Percentiles rank a stretch among this genome's conserved stretches.
These are phyloP conservation scores for Dichomitus squalens DNA, from an alignment of 1,284 basidiomycete species.

Conservation along the genomic window DNA sequence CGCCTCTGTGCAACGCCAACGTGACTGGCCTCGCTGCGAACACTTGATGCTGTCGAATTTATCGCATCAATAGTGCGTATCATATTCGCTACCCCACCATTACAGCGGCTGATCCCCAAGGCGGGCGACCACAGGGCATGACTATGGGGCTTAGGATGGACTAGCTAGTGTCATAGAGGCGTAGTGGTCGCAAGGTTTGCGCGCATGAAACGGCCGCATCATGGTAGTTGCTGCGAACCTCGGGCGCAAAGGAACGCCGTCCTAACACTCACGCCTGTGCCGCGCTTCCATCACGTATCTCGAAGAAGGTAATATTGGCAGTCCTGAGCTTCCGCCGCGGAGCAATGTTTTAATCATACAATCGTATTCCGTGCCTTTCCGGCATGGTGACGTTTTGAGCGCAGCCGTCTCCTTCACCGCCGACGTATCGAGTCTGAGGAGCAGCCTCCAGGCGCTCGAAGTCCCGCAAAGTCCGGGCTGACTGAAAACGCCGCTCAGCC, in stretches of 20 bases:
- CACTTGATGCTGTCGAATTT: neutral
- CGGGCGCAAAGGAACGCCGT: neutral
- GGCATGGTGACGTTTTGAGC: constrained; percentile 11
- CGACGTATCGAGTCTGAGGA: constrained; percentile 13
- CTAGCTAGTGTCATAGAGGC: constrained; percentile 1
- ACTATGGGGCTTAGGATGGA: neutral
- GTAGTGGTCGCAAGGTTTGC: constrained; percentile 3
- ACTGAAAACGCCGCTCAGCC: neutral
- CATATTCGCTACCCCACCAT: neutral
- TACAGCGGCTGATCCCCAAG: neutral
- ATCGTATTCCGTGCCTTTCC: constrained; percentile 3
- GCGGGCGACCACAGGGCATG: neutral
- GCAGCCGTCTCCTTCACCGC: constrained; percentile 17
- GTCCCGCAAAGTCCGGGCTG: constrained; percentile 20
- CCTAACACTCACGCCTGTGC: neutral
- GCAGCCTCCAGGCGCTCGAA: constrained; percentile 14
- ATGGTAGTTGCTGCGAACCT: neutral
- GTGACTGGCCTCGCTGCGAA: neutral
- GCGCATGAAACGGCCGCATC: neutral
- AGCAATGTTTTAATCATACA: neutral
- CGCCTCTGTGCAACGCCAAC: neutral
- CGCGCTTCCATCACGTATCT: neutral
- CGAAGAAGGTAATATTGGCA: neutral
- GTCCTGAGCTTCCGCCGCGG: neutral
- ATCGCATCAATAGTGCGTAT: neutral